Evolutionary conservation across 1,284 basidiomycete genomes (phyloP), one percentile per base, ranked within the genome.

Genomic region (Mycena sp.): DNA sequence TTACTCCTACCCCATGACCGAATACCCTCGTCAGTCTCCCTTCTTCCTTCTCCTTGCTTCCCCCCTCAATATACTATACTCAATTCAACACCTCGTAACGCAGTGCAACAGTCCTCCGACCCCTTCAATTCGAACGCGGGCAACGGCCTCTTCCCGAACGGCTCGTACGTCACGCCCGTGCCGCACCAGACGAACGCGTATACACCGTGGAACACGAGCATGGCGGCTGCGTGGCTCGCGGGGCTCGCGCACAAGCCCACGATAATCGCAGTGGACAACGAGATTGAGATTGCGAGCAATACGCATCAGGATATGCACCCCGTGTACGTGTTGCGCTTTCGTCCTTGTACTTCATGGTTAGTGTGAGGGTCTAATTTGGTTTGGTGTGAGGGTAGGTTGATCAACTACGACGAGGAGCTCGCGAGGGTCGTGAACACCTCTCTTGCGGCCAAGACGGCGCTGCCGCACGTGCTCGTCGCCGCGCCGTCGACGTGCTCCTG

Each of bases 281-380:
- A 84, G 69, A 84, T 84, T 29, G 84, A 85, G 70, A 85, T 84
- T 60, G 80, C 83, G n/a, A 73, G 74, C 56, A 81, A 68, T 64
- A 86, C 82, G 12, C 83, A 84, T 70, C 80, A 81, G 69, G 83
- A 85, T 66, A 84, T 84, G 81, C 84, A 85, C 67, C 81, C 83
- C 5, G 64, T 68, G 80, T 80, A n/a, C n/a, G 67, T 62, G 74
- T 67, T 0, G 21, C 45, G 11, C 37, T n/a, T 21, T 3, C 64
- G 28, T 9, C 28, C 19, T 11, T n/a, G n/a, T 14, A 35, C 14
- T 35, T 35, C 14, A 35, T 35, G 9, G 32, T 9, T 14, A 35
- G 21, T 37, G 29, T 51, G 32, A 51, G 43, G 32, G 16, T n/a
- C 50, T 59, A 44, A 50, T 21, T 23, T 38, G 23, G 4, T 23